These are phyloP conservation scores for Pseudomassariella vexata DNA, from an alignment of 2,329 filamentous ascomycete species.

Conservation along the genomic window DNA sequence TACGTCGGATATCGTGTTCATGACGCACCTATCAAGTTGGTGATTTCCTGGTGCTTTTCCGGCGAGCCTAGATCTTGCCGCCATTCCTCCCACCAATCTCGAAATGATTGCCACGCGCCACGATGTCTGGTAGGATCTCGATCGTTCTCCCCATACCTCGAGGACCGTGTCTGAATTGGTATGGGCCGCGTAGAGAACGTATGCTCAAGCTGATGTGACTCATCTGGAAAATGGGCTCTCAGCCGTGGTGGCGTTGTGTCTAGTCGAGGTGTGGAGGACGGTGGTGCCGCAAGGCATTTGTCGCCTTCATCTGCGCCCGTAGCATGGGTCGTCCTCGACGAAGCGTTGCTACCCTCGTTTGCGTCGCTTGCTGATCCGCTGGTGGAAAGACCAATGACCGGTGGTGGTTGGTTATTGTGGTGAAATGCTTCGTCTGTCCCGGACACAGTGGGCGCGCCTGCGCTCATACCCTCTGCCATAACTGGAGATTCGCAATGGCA, in stretches of 20 bases:
- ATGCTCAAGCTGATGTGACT: not conserved
- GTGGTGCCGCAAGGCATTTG: not conserved
- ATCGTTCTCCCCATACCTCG: conserved; percentile 7
- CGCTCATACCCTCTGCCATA: conserved; percentile 10
- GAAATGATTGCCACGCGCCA: conserved; percentile 8
- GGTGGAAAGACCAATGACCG: conserved; percentile 6
- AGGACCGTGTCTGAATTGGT: not conserved
- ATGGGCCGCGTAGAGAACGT: conserved; percentile 1
- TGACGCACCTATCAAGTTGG: conserved; percentile 9
- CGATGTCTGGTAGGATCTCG: conserved; percentile 6
- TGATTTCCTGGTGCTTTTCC: conserved; percentile 7
- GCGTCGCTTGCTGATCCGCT: conserved; percentile 1
- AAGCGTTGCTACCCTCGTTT: not conserved
- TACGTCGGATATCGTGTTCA: too few relatives aligned
- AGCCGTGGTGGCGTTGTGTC: conserved; percentile 1
- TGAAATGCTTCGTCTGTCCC: conserved; percentile 8
- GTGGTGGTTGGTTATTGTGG: conserved; percentile 10
- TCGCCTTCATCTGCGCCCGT: too few relatives aligned
- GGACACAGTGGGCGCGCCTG: conserved; percentile 9
- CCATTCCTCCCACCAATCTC: conserved; percentile 4
- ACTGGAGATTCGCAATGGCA: too few relatives aligned
- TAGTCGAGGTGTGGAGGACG: not conserved
- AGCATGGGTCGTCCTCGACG: too few relatives aligned
- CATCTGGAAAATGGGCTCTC: conserved; percentile 4
- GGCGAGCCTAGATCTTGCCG: conserved; percentile 7